Base-by-base conservation (phyloP, 768 basidiomycete genomes). In the Leccinum rimulosum region DNA sequence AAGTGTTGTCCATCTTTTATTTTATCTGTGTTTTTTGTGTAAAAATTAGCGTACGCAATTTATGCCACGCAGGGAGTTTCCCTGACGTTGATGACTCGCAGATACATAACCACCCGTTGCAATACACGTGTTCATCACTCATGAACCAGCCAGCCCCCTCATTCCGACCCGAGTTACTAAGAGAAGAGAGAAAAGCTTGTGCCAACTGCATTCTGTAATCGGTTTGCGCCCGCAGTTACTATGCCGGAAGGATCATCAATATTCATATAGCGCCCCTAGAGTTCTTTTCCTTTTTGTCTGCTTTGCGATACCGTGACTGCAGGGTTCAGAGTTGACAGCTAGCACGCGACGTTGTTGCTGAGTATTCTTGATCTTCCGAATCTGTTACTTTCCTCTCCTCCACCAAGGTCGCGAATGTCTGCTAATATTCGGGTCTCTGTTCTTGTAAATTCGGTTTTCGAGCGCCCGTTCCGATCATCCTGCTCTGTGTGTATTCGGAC, bases 161-260 rank as follows among this genome's bases (percentile, higher is more conserved):
- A 43, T 43, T 43, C 40, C 8, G 40, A 43, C 40, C 40, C 40
- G 40, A 43, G n/a, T 43, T 43, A 43, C n/a, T 10, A 43, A 43
- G 40, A 19, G n/a, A 43, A 19, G 43, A 45, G n/a, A 43, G n/a
- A 10, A 10, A 52, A 14, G 47, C 47, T 27, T 14, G 48, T 49
- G 25, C 48, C 14, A 9, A 9, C 43, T 12, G 17, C 38, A 52
- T 54, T 50, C 54, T 53, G 62, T 52, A 54, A 63, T 59, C 43
- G 10, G 22, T 27, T 64, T 63, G 50, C 62, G 62, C 62, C 62
- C n/a, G 4, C 15, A 58, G 62, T 40, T 30, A 54, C 57, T 35
- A 35, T 64, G 53, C 62, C 62, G 62, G 62, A 63, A 63, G 62
- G 62, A 63, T 63, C 62, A 63, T 63, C 35, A 14, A n/a, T 22